Evolutionary conservation across 2,329 filamentous ascomycete species (phyloP).

Genomic region (Sphaerulina musiva): DNA sequence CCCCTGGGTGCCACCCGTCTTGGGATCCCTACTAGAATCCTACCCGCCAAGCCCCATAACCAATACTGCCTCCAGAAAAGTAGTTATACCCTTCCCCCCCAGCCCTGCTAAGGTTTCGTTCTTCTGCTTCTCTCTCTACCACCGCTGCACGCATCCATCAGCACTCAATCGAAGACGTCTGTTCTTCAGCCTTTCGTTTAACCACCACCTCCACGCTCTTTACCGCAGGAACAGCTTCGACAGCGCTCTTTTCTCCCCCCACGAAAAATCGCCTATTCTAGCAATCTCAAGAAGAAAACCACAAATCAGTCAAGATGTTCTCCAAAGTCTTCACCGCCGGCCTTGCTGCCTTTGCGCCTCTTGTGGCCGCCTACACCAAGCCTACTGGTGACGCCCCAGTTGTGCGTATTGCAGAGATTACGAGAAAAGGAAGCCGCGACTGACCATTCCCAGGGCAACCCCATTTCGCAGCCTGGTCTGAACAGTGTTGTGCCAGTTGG

Average conservation of each 20-base stretch:
- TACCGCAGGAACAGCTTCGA: slow-evolving; percentile 21
- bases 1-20: no score
- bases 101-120: neutral
- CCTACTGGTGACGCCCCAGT: slow-evolving; percentile 28
- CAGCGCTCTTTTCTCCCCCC: neutral
- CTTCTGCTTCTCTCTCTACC: slow-evolving; percentile 4
- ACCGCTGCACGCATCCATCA: slow-evolving; percentile 12
- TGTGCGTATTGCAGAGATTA: slow-evolving; percentile 7
- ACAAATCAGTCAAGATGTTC: slow-evolving; percentile 22
- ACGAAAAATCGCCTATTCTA: neutral
- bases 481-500: slow-evolving; percentile 51
- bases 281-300: slow-evolving; percentile 1
- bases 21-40: no score
- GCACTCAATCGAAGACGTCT: slow-evolving; percentile 14
- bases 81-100: slow-evolving; percentile 6
- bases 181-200: slow-evolving; percentile 28
- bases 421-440: neutral
- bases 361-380: slow-evolving; percentile 40
- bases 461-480: slow-evolving; percentile 48
- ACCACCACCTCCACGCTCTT: slow-evolving; percentile 27
- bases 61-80: neutral
- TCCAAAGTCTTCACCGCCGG: slow-evolving; percentile 49
- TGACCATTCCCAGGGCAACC: slow-evolving; percentile 42
- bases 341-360: slow-evolving; percentile 46
- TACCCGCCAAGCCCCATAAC: no score